These are phyloP conservation scores for Phytophthora colocasiae DNA, from an alignment of 352 stramenopile species.

Conservation along the genomic window DNA sequence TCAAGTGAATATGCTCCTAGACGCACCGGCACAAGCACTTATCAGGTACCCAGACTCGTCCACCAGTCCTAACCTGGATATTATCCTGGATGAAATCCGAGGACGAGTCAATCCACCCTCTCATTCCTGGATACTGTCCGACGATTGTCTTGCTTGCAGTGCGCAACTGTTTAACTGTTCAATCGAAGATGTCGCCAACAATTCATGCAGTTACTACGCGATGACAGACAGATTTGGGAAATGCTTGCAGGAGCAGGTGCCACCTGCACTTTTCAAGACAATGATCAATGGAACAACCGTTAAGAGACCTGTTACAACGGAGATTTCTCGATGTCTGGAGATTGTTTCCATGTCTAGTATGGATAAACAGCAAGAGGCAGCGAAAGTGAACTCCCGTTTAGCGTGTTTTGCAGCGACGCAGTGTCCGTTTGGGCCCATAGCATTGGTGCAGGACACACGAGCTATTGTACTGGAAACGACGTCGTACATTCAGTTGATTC, in stretches of 20 bases:
- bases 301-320: neutral
- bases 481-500: slow-evolving; percentile 24
- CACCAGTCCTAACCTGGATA: slow-evolving; percentile 9
- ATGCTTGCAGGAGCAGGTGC: slow-evolving; percentile 17
- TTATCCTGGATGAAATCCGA: slow-evolving; percentile 12
- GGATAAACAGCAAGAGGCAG: neutral
- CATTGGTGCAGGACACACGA: slow-evolving; percentile 7
- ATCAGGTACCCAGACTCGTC: slow-evolving; percentile 13
- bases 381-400: slow-evolving; percentile 5
- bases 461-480: slow-evolving; percentile 22
- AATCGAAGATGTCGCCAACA: neutral
- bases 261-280: neutral
- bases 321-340: slow-evolving; percentile 12
- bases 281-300: neutral
- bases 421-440: slow-evolving; percentile 25
- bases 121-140: slow-evolving; percentile 9
- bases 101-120: slow-evolving; percentile 1
- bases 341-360: neutral
- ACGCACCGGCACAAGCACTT: slow-evolving; percentile 1
- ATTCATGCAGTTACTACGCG: slow-evolving; percentile 17
- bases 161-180: slow-evolving; percentile 14
- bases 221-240: slow-evolving; percentile 9
- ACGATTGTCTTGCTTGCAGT: slow-evolving; percentile 22
- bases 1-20: slow-evolving; percentile 1
- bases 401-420: slow-evolving; percentile 19